phyloP scores from a whole-genome alignment of 768 basidiomycete species.

The Mycena leptocephala region DNA sequence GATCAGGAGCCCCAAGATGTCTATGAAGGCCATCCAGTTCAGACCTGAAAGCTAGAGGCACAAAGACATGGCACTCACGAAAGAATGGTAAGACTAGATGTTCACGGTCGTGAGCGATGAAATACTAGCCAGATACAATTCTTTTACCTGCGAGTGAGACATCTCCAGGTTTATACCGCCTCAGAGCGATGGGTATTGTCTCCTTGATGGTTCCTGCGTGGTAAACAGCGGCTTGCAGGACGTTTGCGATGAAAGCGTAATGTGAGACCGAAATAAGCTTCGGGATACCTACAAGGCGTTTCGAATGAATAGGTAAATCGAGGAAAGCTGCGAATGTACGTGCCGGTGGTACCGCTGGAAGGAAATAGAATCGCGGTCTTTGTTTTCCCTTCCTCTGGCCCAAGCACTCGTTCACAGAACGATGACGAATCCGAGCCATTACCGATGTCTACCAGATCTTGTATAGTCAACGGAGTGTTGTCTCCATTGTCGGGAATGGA shows the following conservation, averaged over 20 bases:
- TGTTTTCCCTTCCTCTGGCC: slow-evolving; percentile 58
- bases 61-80: slow-evolving; percentile 12
- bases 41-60: neutral
- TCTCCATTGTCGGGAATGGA: neutral
- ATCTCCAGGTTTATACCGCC: slow-evolving; percentile 60
- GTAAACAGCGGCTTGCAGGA: slow-evolving; percentile 54
- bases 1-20: slow-evolving; percentile 10
- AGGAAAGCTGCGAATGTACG: neutral
- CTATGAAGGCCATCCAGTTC: neutral
- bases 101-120: too few species aligned
- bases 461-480: neutral
- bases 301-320: neutral
- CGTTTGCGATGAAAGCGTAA: slow-evolving; percentile 61
- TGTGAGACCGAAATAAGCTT: slow-evolving; percentile 54
- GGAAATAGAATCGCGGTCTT: slow-evolving; percentile 65
- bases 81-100: slow-evolving; percentile 46
- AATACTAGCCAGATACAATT: too few species aligned
- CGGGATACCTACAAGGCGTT: slow-evolving; percentile 44
- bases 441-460: slow-evolving; percentile 42
- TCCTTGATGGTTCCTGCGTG: slow-evolving; percentile 45
- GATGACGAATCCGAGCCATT: neutral
- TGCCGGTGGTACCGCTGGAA: slow-evolving; percentile 68
- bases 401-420: slow-evolving; percentile 36
- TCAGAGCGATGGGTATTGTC: slow-evolving; percentile 47
- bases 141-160: slow-evolving; percentile 36